A percentile compares a stretch with the other conserved stretches of the same genome.
phyloP scores from a whole-genome alignment of 2,329 filamentous ascomycete species.

The Ilyonectria sp. region DNA sequence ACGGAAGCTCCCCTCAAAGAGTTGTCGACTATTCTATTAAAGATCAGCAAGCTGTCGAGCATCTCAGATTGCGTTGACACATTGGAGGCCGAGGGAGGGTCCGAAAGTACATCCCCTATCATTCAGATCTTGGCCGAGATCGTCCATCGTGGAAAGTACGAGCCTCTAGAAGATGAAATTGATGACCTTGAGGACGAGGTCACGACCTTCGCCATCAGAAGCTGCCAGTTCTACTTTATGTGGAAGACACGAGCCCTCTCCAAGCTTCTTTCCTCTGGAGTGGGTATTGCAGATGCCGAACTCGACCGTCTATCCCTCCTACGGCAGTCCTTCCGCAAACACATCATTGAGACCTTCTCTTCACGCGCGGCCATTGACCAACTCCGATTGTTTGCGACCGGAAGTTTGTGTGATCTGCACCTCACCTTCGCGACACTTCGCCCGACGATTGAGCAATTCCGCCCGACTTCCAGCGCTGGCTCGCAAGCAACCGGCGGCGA shows the following conservation, averaged over 20 bases:
- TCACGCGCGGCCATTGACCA: constrained; percentile 81
- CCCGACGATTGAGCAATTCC: constrained; percentile 62
- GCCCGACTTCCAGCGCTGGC: constrained; percentile 44
- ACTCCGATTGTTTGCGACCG: constrained; percentile 81
- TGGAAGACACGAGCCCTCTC: constrained; percentile 83
- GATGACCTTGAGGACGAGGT: constrained; percentile 86
- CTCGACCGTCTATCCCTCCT: constrained; percentile 73
- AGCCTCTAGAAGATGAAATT: constrained; percentile 77
- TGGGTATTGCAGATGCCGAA: constrained; percentile 68
- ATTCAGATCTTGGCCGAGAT: constrained; percentile 82
- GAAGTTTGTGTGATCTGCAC: constrained; percentile 86
- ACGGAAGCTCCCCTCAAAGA: constrained; percentile 76
- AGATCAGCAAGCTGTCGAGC: constrained; percentile 85
- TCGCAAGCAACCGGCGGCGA: constrained; percentile 44
- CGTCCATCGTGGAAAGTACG: constrained; percentile 80
- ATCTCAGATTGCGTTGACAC: constrained; percentile 84
- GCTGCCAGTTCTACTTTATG: constrained; percentile 91
- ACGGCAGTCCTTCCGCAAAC: constrained; percentile 71
- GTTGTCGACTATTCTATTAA: constrained; percentile 80
- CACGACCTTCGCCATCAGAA: constrained; percentile 81
- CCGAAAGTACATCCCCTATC: constrained; percentile 65
- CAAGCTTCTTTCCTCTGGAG: constrained; percentile 68
- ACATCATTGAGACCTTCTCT: constrained; percentile 78
- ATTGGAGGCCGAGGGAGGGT: constrained; percentile 75
- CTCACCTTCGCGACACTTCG: constrained; percentile 83